Percentiles rank a stretch among this genome's conserved stretches.
Evolutionary conservation across 1,139 yeast genomes (phyloP).

Genomic region (Taphrina betulina): DNA sequence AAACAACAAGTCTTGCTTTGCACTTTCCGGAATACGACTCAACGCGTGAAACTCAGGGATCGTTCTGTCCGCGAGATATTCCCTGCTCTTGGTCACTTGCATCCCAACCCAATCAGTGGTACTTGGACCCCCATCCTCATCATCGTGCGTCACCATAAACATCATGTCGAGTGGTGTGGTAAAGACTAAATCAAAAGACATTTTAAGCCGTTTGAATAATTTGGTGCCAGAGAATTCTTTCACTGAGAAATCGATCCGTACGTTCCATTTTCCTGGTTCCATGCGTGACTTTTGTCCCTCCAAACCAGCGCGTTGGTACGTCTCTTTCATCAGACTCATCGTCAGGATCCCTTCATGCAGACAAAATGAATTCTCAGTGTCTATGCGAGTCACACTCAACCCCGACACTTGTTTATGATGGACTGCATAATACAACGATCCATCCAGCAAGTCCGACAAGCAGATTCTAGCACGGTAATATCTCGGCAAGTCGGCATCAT

Average conservation of each 20-base stretch:
- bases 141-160: too few species aligned
- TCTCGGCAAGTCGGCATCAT: too few species aligned
- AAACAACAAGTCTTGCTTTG: background rate
- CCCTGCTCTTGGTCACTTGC: background rate
- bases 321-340: conserved; percentile 19
- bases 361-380: conserved; percentile 15
- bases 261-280: conserved; percentile 4
- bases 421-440: background rate
- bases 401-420: background rate
- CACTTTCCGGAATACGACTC: background rate
- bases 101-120: background rate
- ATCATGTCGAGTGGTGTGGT: background rate
- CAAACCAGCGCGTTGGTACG: conserved; percentile 27
- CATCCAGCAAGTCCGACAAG: conserved; percentile 5
- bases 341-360: conserved; percentile 10
- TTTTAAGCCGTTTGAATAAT: background rate
- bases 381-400: conserved; percentile 5
- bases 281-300: conserved; percentile 15
- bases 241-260: conserved; percentile 11
- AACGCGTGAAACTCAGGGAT: background rate
- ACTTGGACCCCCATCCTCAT: background rate
- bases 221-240: conserved; percentile 8
- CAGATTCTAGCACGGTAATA: background rate
- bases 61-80: background rate
- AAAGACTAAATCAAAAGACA: conserved; percentile 3